Base-by-base conservation (phyloP, 306 rosid genomes). In the Herpetospermum pedunculosum region DNA sequence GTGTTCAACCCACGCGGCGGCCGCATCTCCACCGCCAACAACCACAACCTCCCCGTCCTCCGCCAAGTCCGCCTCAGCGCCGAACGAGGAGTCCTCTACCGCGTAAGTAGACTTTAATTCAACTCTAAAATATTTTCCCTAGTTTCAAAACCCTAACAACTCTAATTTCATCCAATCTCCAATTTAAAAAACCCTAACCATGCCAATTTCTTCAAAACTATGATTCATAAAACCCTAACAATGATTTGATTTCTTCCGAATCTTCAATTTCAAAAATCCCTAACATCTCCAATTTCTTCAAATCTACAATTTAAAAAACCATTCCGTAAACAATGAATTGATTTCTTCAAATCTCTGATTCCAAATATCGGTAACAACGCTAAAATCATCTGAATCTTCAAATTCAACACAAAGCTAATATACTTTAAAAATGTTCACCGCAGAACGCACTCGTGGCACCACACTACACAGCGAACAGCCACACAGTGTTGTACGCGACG, bases 1-100 rank as follows among this genome's bases (percentile, higher is more conserved):
- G 30, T 77, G 3, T 81, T 63, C 65, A 81, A 81, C 77, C 78
- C 80, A n/a, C 84, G 78, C 4, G 84, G 72, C 46, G 84, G 84
- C 40, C 70, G 70, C 23, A 14, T 65, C 72, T 72, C 77, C 70
- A 69, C 72, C 78, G 77, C 78, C 43, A 81, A 81, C 72, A 25
- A 44, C 78, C 47, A 64, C 16, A 77, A 64, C 41, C 75, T 81
- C 54, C 84, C 84, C 4, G 30, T 67, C 64, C 84, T 81, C 28
- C 26, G 52, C 38, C 73, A 47, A 58, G 35, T 81, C 65, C 78
- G 53, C 30, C 84, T 81, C 43, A 77, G 76, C 28, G 84, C 77
- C 38, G 84, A 77, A 62, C 63, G 75, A 65, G 84, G 84, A 54
- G 80, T 81, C 47, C 84, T 81, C 58, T 77, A 81, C 62, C 43